Conservation (phyloP, 495 filamentous ascomycete species). For the Clavariopsis aquatica region DNA sequence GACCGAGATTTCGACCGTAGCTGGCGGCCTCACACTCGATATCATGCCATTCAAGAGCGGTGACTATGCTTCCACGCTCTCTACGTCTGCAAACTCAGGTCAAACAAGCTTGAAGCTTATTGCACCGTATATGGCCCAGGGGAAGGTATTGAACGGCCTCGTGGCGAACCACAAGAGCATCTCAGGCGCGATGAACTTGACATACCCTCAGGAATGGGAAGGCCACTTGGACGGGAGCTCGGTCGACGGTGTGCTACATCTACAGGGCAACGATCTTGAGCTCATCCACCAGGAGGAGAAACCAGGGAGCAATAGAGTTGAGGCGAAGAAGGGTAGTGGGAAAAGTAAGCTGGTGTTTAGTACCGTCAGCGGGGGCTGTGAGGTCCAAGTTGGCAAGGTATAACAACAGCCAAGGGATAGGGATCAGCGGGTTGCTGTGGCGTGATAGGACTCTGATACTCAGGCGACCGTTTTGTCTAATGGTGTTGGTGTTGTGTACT, state of each 20-base stretch:
- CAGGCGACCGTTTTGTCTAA: no score
- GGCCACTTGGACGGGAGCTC: slow-evolving; percentile 33
- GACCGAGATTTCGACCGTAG: slow-evolving; percentile 25
- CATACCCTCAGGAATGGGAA: slow-evolving; percentile 45
- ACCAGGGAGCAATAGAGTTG: slow-evolving; percentile 12
- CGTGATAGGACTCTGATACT: neutral
- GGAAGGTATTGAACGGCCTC: slow-evolving; percentile 27
- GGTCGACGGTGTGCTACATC: slow-evolving; percentile 21
- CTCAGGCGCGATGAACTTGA: slow-evolving; percentile 36
- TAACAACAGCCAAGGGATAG: neutral
- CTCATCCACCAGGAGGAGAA: slow-evolving; percentile 22
- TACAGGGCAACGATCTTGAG: slow-evolving; percentile 33
- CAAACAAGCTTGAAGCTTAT: slow-evolving; percentile 29
- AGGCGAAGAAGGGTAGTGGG: slow-evolving; percentile 33
- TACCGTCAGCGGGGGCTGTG: slow-evolving; percentile 21
- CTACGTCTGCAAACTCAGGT: slow-evolving; percentile 33
- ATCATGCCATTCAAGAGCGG: slow-evolving; percentile 36
- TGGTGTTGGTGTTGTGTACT: neutral
- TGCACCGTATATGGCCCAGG: slow-evolving; percentile 26
- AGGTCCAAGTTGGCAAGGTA: slow-evolving; percentile 32
- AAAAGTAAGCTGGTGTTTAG: slow-evolving; percentile 24
- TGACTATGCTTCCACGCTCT: slow-evolving; percentile 26
- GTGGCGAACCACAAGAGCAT: slow-evolving; percentile 33
- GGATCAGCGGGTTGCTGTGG: neutral
- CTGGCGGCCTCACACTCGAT: slow-evolving; percentile 38